These are phyloP conservation scores for Rubia peregrina DNA, from an alignment of 305 asterid genomes.

Conservation along the genomic window DNA sequence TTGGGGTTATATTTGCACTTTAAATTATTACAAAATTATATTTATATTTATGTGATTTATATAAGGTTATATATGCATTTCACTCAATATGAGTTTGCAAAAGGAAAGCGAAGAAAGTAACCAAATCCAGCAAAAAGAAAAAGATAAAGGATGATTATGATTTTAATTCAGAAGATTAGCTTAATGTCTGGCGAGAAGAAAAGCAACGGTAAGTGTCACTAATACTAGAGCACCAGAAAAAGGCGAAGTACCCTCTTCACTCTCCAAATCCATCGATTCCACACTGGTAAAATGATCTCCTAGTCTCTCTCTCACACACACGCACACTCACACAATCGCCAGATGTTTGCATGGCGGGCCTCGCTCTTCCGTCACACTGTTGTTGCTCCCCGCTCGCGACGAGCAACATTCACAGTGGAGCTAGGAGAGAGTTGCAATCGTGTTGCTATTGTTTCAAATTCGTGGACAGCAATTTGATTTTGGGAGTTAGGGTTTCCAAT, in stretches of 20 bases:
- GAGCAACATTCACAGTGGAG: conserved; percentile 3
- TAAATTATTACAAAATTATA: too few relatives aligned
- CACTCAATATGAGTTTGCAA: too few relatives aligned
- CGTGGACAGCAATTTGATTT: neutral
- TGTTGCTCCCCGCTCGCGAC: neutral
- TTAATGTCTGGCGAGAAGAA: neutral
- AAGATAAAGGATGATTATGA: neutral
- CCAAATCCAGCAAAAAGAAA: neutral
- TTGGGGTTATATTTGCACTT: too few relatives aligned
- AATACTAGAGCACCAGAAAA: neutral
- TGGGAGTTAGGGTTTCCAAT: conserved; percentile 20
- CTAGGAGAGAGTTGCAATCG: conserved; percentile 5
- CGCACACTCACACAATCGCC: neutral
- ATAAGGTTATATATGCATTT: too few relatives aligned
- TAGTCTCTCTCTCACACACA: neutral
- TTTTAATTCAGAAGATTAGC: neutral
- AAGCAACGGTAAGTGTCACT: conserved; percentile 3
- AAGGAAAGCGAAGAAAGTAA: neutral
- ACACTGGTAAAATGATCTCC: conserved; percentile 6
- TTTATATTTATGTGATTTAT: too few relatives aligned
- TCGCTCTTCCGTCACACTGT: conserved; percentile 5
- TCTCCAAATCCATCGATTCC: conserved; percentile 4
- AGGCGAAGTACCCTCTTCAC: conserved; percentile 8
- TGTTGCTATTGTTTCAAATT: neutral
- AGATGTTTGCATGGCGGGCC: conserved; percentile 15